Percentiles rank a stretch among this genome's conserved stretches.
phyloP scores from a whole-genome alignment of 192 early-diverging fungal species.

The Backusella sp. region DNA sequence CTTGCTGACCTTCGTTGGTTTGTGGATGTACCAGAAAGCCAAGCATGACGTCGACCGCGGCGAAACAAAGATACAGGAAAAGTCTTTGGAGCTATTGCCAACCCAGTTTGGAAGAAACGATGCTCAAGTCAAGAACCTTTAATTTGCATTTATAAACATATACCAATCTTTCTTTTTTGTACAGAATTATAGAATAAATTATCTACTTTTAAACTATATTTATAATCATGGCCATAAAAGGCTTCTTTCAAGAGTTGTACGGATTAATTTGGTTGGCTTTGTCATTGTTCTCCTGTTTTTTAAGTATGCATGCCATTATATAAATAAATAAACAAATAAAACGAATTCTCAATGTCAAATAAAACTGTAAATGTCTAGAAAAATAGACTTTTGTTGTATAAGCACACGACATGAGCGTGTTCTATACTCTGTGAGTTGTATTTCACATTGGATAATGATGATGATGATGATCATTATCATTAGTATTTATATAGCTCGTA shows the following conservation, averaged over 20 bases:
- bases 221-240: too few relatives aligned
- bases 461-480: too few relatives aligned
- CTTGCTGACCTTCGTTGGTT: conserved; percentile 73
- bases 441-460: too few relatives aligned
- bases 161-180: not conserved
- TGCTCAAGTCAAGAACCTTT: not conserved
- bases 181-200: conserved; percentile 1
- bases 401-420: too few relatives aligned
- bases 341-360: not conserved
- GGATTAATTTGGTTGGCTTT: not conserved
- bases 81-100: conserved; percentile 13
- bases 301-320: not conserved
- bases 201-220: not conserved
- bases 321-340: not conserved
- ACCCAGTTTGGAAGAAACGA: not conserved
- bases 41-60: conserved; percentile 58
- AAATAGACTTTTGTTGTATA: too few relatives aligned
- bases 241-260: too few relatives aligned
- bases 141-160: not conserved
- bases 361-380: not conserved
- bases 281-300: not conserved
- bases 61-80: conserved; percentile 38
- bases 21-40: conserved; percentile 83
- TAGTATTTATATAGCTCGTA: too few relatives aligned
- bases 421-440: too few relatives aligned